phyloP scores from a whole-genome alignment of 2,329 filamentous ascomycete species.

The Ophiostoma tasmaniense region DNA sequence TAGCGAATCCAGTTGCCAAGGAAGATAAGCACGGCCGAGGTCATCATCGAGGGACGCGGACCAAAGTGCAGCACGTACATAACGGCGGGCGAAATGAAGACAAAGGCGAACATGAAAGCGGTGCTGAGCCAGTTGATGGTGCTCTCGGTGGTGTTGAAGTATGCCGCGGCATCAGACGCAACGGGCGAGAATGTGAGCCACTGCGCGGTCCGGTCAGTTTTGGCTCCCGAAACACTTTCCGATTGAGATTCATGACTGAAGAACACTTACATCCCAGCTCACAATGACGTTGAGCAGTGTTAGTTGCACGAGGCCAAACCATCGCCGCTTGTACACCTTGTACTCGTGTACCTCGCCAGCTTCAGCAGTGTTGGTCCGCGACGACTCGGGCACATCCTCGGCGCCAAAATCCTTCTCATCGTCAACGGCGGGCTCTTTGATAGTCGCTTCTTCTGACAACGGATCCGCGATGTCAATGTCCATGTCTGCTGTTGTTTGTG shows the following conservation, averaged over 20 bases:
- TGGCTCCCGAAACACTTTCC: background rate
- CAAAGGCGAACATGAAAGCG: constrained; percentile 77
- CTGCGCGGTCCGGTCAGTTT: constrained; percentile 33
- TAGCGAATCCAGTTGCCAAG: constrained; percentile 88
- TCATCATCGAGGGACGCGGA: constrained; percentile 68
- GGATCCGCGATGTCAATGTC: constrained; percentile 13
- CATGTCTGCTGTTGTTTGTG: constrained; percentile 1
- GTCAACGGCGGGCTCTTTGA: background rate
- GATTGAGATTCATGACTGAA: background rate
- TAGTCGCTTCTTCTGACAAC: background rate
- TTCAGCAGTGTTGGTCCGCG: background rate
- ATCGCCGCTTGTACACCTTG: constrained; percentile 67
- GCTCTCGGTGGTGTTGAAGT: constrained; percentile 66
- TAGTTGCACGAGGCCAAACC: constrained; percentile 77
- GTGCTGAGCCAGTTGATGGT: constrained; percentile 91
- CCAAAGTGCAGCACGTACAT: constrained; percentile 75
- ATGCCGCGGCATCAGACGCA: constrained; percentile 61
- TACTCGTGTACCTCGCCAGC: constrained; percentile 19
- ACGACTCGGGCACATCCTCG: background rate
- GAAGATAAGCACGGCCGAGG: constrained; percentile 63
- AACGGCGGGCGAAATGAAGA: constrained; percentile 59
- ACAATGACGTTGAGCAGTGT: constrained; percentile 86
- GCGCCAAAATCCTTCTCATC: background rate
- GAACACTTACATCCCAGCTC: constrained; percentile 75
- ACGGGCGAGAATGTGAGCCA: constrained; percentile 91